phyloP scores from a whole-genome alignment of 495 filamentous ascomycete species.

The Clohesyomyces aquaticus region DNA sequence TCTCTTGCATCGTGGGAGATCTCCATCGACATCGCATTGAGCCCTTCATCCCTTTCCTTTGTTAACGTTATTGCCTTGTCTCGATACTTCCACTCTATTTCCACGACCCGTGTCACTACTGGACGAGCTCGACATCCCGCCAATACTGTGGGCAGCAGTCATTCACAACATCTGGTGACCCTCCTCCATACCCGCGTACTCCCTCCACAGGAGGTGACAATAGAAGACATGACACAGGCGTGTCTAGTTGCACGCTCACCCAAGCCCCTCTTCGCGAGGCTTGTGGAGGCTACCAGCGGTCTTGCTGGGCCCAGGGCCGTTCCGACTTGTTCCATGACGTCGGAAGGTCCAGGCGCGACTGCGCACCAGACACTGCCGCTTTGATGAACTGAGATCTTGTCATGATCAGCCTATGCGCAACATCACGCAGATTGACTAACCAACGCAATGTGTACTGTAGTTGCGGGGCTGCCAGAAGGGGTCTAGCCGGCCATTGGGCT shows the following conservation, averaged over 20 bases:
- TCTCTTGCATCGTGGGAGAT: not conserved
- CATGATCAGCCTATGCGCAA: not conserved
- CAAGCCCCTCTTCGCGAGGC: not conserved
- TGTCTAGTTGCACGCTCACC: too few relatives aligned
- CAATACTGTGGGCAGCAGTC: too few relatives aligned
- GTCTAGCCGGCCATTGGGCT: not conserved
- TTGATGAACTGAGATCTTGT: not conserved
- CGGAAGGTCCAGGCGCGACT: not conserved
- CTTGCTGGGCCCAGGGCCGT: not conserved
- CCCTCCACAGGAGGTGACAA: too few relatives aligned
- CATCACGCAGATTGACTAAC: not conserved
- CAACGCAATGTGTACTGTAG: not conserved
- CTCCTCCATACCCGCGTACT: too few relatives aligned
- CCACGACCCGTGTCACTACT: too few relatives aligned
- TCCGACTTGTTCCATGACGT: not conserved
- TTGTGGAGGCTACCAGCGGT: not conserved
- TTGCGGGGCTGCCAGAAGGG: not conserved
- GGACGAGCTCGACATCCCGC: too few relatives aligned
- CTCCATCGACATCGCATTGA: not conserved
- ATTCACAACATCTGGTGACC: too few relatives aligned
- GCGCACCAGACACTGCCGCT: not conserved
- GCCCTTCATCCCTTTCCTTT: not conserved
- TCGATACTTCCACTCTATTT: too few relatives aligned
- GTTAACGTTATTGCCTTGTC: too few relatives aligned
- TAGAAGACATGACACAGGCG: too few relatives aligned